Base-by-base conservation (phyloP, 768 basidiomycete species). In the Pulveroboletus sp. region DNA sequence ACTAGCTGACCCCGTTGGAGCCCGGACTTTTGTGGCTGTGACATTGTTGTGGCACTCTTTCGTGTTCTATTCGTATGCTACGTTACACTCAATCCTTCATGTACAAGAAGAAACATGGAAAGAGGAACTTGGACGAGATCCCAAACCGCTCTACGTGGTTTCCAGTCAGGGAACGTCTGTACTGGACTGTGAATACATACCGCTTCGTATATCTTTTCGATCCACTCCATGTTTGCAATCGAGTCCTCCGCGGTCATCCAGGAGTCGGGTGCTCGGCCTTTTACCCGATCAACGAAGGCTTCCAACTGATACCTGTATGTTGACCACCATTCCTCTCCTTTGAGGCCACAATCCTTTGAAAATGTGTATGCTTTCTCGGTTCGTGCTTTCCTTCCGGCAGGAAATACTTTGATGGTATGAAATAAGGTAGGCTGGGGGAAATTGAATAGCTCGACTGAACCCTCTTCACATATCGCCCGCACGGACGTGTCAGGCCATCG, bases 261-360 rank as follows among this genome's bases (percentile, higher is more conserved):
- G 13, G 73, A 73, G 48, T 76, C 71, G 2, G 81, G 78, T 19
- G 65, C 61, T 29, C 76, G 69, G 16, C 81, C 81, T 49, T 70
- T 71, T 38, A 86, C 52, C 60, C 71, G 75, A 58, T 86, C 78
- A 8, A 85, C 77, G 48, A 84, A 84, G 7, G 78, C 79, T 65
- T 85, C 82, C 31, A 85, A 65, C 63, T 85, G 82, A 51, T 77
- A 81, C 22, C 69, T 62, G 48, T 70, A 68, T 20, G 81, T 77
- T 31, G 77, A 69, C 82, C 82, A 86, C 76, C 78, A 81, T 9
- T 69, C 68, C 61, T 82, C 75, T 19, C 81, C 81, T 47, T 76
- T 71, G 31, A 34, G 36, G 9, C 46, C 58, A 39, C 70, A 69
- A 35, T 55, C 58, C 11, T 49, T 47, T 43, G 47, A 50, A 56